phyloP scores from a whole-genome alignment of 768 basidiomycete genomes.

The Lactifluus piperatus region DNA sequence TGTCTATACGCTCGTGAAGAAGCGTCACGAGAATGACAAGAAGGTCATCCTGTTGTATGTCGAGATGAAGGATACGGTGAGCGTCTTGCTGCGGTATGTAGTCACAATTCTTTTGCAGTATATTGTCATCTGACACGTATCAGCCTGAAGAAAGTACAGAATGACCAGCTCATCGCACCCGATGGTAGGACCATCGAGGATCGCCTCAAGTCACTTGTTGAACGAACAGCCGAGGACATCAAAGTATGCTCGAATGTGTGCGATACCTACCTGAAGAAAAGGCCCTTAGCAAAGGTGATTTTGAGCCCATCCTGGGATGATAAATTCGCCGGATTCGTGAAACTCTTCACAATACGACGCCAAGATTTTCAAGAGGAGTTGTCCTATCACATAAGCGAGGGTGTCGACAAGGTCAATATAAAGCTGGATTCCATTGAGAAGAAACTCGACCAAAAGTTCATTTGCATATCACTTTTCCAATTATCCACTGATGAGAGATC shows the following conservation, averaged over 20 bases:
- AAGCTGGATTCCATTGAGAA: constrained; percentile 14
- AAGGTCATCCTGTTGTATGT: constrained; percentile 38
- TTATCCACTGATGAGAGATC: background rate
- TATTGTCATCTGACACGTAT: background rate
- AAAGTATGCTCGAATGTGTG: constrained; percentile 28
- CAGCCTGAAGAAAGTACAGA: constrained; percentile 29
- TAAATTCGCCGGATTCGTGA: constrained; percentile 22
- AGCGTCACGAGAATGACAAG: constrained; percentile 42
- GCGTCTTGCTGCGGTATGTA: constrained; percentile 11
- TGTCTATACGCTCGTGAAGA: constrained; percentile 40
- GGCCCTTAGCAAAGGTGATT: constrained; percentile 25
- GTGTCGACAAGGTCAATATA: constrained; percentile 3
- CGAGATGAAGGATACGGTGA: constrained; percentile 45
- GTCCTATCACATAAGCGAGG: constrained; percentile 23
- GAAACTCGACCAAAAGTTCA: constrained; percentile 20
- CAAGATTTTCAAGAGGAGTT: constrained; percentile 26
- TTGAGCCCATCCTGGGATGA: constrained; percentile 25
- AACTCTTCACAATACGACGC: constrained; percentile 22
- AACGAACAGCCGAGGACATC: constrained; percentile 26
- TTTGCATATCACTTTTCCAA: background rate
- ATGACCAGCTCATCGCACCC: constrained; percentile 25
- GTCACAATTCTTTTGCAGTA: too few species aligned
- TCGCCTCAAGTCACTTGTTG: constrained; percentile 27
- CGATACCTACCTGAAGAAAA: constrained; percentile 28
- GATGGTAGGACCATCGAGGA: constrained; percentile 30